Conservation (phyloP, 352 stramenopile genomes). For the Phytophthora sansomeana region DNA sequence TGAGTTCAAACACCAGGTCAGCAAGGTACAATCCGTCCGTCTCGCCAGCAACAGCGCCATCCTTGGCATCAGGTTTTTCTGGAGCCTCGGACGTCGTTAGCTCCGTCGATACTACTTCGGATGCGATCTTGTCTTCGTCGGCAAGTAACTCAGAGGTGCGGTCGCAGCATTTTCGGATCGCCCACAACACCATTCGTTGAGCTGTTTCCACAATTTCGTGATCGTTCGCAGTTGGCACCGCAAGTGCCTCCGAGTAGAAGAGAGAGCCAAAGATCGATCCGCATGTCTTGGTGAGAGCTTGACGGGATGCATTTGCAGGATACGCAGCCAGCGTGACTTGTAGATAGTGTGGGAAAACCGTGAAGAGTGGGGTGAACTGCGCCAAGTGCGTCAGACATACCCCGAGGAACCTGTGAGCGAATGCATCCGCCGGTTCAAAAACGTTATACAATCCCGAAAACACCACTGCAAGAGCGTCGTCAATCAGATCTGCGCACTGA, state of each 20-base stretch:
- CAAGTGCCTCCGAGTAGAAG: conserved; percentile 48
- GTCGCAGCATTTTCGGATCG: conserved; percentile 51
- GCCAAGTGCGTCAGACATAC: conserved; percentile 56
- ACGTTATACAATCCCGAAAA: conserved; percentile 62
- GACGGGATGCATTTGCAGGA: conserved; percentile 39
- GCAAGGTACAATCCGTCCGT: conserved; percentile 57
- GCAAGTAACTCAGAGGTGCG: conserved; percentile 43
- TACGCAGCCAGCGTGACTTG: conserved; percentile 56
- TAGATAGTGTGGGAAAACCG: conserved; percentile 64
- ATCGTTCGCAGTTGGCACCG: conserved; percentile 3
- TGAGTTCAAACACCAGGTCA: conserved; percentile 62
- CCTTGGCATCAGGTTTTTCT: not conserved
- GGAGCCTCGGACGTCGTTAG: not conserved
- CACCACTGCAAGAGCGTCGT: conserved; percentile 55
- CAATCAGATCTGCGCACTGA: conserved; percentile 39
- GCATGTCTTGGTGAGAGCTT: conserved; percentile 49
- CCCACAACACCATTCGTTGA: conserved; percentile 57
- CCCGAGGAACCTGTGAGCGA: conserved; percentile 57
- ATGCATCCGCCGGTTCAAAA: conserved; percentile 58
- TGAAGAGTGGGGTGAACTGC: conserved; percentile 57
- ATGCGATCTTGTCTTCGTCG: conserved; percentile 21
- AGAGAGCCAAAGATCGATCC: conserved; percentile 63
- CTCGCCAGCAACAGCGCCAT: conserved; percentile 12
- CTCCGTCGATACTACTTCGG: not conserved
- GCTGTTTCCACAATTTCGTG: conserved; percentile 21